Evolutionary conservation across 495 filamentous ascomycete species (phyloP), one percentile per base, ranked within the genome.

Genomic region (Annulohypoxylon bovei): DNA sequence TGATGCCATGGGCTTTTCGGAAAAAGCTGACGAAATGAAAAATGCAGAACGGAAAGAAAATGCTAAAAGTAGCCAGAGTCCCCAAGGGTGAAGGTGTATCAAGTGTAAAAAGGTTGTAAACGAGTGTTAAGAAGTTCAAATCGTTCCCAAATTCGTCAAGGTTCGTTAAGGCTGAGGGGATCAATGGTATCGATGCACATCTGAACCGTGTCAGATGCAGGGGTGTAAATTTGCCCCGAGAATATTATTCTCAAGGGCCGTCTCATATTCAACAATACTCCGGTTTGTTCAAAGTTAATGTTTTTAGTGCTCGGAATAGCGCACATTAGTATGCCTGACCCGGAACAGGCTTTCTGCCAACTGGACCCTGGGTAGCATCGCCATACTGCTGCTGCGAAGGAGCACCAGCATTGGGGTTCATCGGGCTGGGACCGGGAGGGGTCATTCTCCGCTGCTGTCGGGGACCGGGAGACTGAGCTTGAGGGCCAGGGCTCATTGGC

Each of bases 361-460:
- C 73, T 2, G 75, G 70, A 39, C 73, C 81, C n/a, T 76, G 68
- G 11, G 80, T 71, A 37, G 77, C 72, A 2, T 79, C 72, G 40
- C 32, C 30, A n/a, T 40, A 59, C 46, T 68, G 70, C 44, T 77
- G 75, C 27, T 76, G 75, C 22, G 72, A 54, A 23, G 75, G 58
- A n/a, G 77, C 50, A 42, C 68, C 70, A 30, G 79, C 71, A 49
- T 82, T 81, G 20, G 84, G 85, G 54, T 85, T 86, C 84, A 88
- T 86, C 3, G 87, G 88, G 76, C 90, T 92, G 6, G 86, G 84
- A 30, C 87, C 86, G 0, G 86, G 83, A 49, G 87, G 86, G 50
- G 79, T 85, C 44, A 80, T 78, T 44, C 87, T 76, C 71, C 83
- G 81, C 71, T 83, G 77, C 0, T 80, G 69, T 40, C 76, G 67